Evolutionary conservation across 352 stramenopile genomes (phyloP).

Genomic region (Pythium monospermum): DNA sequence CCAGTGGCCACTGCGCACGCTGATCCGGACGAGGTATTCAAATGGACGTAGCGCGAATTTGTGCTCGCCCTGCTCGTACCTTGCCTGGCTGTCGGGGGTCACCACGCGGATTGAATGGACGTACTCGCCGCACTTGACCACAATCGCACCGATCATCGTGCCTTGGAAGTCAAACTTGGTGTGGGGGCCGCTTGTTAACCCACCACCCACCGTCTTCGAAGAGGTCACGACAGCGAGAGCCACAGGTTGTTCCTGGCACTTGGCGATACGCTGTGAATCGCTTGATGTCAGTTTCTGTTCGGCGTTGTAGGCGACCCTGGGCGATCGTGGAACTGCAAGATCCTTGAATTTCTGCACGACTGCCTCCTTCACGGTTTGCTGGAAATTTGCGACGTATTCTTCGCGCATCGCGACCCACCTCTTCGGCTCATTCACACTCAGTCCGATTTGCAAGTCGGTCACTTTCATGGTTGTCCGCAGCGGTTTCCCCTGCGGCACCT

Average conservation of each 20-base stretch:
- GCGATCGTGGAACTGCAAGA: no score
- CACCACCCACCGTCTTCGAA: no score
- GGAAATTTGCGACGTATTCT: constrained; percentile 55
- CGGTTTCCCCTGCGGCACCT: neutral
- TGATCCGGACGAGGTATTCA: constrained; percentile 35
- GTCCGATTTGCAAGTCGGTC: constrained; percentile 41
- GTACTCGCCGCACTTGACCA: constrained; percentile 33
- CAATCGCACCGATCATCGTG: constrained; percentile 21
- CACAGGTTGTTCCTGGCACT: no score
- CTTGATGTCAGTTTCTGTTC: no score
- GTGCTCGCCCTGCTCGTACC: constrained; percentile 32
- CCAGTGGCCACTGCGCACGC: constrained; percentile 46
- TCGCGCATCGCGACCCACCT: constrained; percentile 74
- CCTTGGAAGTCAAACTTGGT: no score
- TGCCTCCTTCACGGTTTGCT: constrained; percentile 51
- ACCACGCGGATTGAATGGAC: constrained; percentile 32
- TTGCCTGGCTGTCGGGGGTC: constrained; percentile 20
- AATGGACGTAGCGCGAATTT: constrained; percentile 36
- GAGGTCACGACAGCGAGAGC: no score
- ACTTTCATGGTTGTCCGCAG: constrained; percentile 45
- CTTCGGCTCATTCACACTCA: constrained; percentile 57
- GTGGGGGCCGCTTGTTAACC: no score
- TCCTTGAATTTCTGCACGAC: constrained; percentile 65
- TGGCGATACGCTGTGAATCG: no score
- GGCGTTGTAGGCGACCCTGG: no score